Percentiles rank a stretch among this genome's conserved stretches.
phyloP scores from a whole-genome alignment of 257 asterid species.

The Cordia subcordata region DNA sequence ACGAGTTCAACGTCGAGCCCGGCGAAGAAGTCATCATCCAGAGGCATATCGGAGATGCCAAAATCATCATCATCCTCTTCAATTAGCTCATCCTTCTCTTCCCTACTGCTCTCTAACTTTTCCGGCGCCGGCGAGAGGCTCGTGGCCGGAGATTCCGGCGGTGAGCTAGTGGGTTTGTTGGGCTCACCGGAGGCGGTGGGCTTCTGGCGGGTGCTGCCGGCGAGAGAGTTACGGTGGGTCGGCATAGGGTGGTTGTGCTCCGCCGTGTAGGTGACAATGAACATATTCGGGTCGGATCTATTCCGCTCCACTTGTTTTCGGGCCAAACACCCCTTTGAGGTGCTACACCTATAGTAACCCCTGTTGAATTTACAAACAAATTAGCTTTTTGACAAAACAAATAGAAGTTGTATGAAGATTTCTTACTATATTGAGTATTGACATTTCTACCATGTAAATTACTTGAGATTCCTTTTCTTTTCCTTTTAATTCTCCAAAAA shows the following conservation, averaged over 20 bases:
- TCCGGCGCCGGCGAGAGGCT: constrained; percentile 41
- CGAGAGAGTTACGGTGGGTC: constrained; percentile 82
- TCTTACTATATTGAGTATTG: too few relatives aligned
- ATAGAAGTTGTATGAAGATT: too few relatives aligned
- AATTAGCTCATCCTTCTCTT: constrained; percentile 14
- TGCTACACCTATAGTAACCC: constrained; percentile 95
- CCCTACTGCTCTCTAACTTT: constrained; percentile 38
- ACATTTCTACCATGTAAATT: too few relatives aligned
- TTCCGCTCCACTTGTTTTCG: constrained; percentile 95
- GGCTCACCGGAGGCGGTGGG: constrained; percentile 33
- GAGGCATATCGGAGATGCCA: constrained; percentile 18
- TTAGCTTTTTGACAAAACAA: too few relatives aligned
- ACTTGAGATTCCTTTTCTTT: too few relatives aligned
- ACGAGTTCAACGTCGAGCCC: constrained; percentile 77
- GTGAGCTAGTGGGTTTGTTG: constrained; percentile 33
- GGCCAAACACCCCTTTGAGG: constrained; percentile 86
- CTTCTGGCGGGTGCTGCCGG: constrained; percentile 80
- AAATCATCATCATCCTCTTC: constrained; percentile 35
- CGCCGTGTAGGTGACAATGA: constrained; percentile 76
- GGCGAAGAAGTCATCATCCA: constrained; percentile 58
- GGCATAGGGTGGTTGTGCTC: constrained; percentile 97
- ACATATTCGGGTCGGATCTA: constrained; percentile 91
- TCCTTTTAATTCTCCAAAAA: too few relatives aligned
- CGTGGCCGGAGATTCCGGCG: constrained; percentile 35
- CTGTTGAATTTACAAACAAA: constrained; percentile 29